Evolutionary conservation across 2,329 filamentous ascomycete genomes (phyloP).

Genomic region (Botrytis hyacinthi): DNA sequence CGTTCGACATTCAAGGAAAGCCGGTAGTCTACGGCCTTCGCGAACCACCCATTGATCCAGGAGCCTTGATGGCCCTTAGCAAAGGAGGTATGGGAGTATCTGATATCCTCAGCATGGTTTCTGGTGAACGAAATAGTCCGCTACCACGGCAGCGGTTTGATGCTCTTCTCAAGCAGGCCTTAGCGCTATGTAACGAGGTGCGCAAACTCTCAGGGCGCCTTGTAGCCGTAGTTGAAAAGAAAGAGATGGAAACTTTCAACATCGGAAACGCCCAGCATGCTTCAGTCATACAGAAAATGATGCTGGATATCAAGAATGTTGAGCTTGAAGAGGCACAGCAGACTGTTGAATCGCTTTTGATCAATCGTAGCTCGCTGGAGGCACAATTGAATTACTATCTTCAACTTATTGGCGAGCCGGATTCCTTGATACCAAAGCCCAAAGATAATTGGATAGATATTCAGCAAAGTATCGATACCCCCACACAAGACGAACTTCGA

Average conservation of each 20-base stretch:
- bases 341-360: conserved; percentile 1
- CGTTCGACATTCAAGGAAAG: neutral
- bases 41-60: neutral
- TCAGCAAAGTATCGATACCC: neutral
- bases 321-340: conserved; percentile 10
- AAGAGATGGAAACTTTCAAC: neutral
- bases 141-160: neutral
- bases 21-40: neutral
- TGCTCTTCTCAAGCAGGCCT: neutral
- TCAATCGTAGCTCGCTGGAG: neutral
- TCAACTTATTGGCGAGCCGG: neutral
- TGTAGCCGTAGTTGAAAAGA: neutral
- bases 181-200: neutral
- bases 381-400: conserved; percentile 11
- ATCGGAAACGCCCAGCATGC: neutral
- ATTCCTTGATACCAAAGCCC: neutral
- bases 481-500: neutral
- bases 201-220: neutral
- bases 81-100: neutral
- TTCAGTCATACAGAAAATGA: conserved; percentile 6
- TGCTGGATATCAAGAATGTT: neutral
- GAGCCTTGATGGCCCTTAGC: neutral
- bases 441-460: neutral
- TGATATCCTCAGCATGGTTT: neutral
- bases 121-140: neutral